These are phyloP conservation scores for Acanthamoeba triangularis DNA, from an alignment of 208 protist species.

Conservation along the genomic window DNA sequence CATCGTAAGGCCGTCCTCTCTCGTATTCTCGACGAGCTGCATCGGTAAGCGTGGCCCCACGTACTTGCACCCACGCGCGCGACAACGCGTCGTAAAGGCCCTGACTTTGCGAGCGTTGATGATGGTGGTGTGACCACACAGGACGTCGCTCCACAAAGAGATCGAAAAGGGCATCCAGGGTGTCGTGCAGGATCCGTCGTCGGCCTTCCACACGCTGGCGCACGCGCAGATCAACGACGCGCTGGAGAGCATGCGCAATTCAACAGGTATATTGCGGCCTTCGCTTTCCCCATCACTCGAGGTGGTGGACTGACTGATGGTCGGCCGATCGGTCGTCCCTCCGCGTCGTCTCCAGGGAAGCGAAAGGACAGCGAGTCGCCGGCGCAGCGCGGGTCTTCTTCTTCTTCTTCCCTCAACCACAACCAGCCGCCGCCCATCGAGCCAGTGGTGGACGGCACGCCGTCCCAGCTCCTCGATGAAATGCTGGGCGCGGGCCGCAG, in stretches of 20 bases:
- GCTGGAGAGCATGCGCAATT: conserved; percentile 24
- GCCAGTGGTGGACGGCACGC: neutral
- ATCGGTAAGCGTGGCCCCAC: neutral
- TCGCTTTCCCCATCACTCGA: neutral
- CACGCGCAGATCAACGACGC: conserved; percentile 45
- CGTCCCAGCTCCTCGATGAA: conserved; percentile 43
- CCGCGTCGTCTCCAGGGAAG: neutral
- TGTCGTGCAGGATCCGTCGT: conserved; percentile 26
- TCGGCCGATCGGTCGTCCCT: neutral
- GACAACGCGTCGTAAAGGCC: too few relatives aligned
- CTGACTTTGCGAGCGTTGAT: neutral
- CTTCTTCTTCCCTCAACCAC: neutral
- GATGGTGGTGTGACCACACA: neutral
- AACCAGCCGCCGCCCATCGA: too few relatives aligned
- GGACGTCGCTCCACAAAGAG: neutral
- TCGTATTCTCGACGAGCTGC: conserved; percentile 31
- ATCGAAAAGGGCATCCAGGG: conserved; percentile 49
- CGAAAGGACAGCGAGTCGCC: neutral
- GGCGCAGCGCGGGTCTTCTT: neutral
- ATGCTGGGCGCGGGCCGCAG: conserved; percentile 13
- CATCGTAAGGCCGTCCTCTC: conserved; percentile 24
- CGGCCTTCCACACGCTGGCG: neutral
- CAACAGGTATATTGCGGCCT: neutral
- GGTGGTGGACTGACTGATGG: neutral
- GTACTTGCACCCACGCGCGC: too few relatives aligned